Base-by-base conservation (phyloP, 768 basidiomycete species). In the Epithele typhae region DNA sequence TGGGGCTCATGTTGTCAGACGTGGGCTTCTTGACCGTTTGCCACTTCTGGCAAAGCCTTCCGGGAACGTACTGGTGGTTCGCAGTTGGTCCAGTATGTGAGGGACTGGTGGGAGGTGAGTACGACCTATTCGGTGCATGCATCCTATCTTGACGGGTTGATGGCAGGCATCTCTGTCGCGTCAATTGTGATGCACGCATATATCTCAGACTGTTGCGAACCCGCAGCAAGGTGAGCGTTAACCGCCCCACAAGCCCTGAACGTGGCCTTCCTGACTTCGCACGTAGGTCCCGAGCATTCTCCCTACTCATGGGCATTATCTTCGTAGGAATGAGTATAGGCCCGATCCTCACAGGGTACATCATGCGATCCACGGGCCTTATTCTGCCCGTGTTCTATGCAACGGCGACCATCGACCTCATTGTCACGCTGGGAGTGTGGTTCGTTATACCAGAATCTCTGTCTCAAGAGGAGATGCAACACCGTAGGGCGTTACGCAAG, bases 21-120 rank as follows among this genome's bases (percentile, higher is more conserved):
- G 57, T 80, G 27, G 81, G 70, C 53, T 82, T 92, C 56, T 71
- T 94, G 42, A 57, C 84, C 32, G 84, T 88, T 5, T 69, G 79
- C 14, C 67, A 66, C 21, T 84, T 73, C 57, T 77, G 78, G 37
- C 68, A 78, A 45, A 55, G 63, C 10, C 67, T 90, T 4, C 92
- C 91, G 1, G 88, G 87, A 1, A 86, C 87, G 9, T 93, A 92
- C 61, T 87, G 89, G 77, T 84, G 88, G 59, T 69, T 91, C 19
- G 52, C 89, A 12, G 47, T 87, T 19, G 82, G 84, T 1, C 77
- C 83, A 12, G 49, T 79, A 5, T 52, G 87, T 2, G 85, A 89
- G 52, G 91, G 92, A 9, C 49, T 72, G 12, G 64, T 87, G n/a
- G 92, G 92, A 48, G 85, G 91, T 81, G 49, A 57, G 74, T 64